Conservation (phyloP, 78 protist species). For the Tieghemostelium lacteum region DNA sequence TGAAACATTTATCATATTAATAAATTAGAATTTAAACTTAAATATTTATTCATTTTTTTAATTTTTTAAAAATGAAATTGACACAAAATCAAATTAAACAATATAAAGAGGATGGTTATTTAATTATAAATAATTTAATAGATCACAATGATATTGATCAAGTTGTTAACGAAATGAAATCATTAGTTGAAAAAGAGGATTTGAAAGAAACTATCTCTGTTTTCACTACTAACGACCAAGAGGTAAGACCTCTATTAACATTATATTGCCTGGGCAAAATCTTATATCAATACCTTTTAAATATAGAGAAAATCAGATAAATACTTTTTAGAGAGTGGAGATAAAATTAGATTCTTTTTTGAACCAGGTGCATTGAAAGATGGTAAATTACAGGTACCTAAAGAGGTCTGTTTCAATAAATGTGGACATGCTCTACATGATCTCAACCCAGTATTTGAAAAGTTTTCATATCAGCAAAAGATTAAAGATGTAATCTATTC, state of each 20-base stretch:
- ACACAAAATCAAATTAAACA: constrained; percentile 25
- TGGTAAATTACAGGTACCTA: constrained; percentile 33
- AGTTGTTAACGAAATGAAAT: constrained; percentile 31
- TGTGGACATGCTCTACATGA: constrained; percentile 84
- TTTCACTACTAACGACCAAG: constrained; percentile 49
- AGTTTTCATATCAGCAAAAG: constrained; percentile 53
- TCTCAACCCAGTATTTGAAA: constrained; percentile 71
- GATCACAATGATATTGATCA: constrained; percentile 11
- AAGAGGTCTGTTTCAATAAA: constrained; percentile 59
- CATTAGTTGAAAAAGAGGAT: constrained; percentile 16
- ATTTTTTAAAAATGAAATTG: constrained; percentile 59
- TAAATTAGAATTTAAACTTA: no score
- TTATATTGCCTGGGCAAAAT: not conserved
- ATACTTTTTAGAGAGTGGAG: constrained; percentile 76
- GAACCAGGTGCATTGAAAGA: constrained; percentile 78
- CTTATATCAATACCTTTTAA: not conserved
- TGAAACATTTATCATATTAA: no score
- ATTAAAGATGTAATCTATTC: constrained; percentile 41
- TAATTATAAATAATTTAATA: constrained; percentile 10
- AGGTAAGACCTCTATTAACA: not conserved
- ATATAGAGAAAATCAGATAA: constrained; percentile 60
- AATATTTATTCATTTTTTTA: no score
- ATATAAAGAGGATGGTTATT: constrained; percentile 39
- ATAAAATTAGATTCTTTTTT: constrained; percentile 76
- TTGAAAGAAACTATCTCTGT: not conserved